phyloP scores from a whole-genome alignment of 441 rosid species.

The Jatropha podagrica region DNA sequence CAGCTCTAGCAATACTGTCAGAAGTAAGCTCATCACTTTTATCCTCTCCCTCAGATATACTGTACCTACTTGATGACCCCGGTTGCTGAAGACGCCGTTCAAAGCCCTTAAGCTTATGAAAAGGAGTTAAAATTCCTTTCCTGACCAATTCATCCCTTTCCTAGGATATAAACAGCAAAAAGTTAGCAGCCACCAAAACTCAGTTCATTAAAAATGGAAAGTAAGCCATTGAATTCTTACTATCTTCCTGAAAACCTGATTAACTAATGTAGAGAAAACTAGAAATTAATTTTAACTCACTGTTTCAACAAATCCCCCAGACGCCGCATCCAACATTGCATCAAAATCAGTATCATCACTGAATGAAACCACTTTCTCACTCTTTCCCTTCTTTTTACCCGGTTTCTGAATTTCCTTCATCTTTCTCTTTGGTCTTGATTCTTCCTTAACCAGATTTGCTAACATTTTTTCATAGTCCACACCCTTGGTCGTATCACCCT shows the following conservation, averaged over 20 bases:
- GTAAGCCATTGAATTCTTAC: conserved; percentile 8
- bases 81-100: conserved; percentile 83
- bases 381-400: conserved; percentile 46
- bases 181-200: conserved; percentile 10
- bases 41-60: conserved; percentile 42
- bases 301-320: conserved; percentile 91
- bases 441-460: conserved; percentile 63
- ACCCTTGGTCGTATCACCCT: conserved; percentile 34
- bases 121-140: conserved; percentile 94
- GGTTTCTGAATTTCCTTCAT: conserved; percentile 43
- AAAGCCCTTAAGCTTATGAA: conserved; percentile 89
- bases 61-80: conserved; percentile 38
- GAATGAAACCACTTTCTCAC: conserved; percentile 57
- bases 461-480: conserved; percentile 39
- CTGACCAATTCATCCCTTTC: conserved; percentile 97
- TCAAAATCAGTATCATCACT: conserved; percentile 86
- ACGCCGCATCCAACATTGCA: conserved; percentile 75
- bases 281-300: conserved; percentile 40
- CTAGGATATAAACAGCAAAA: conserved; percentile 45
- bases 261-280: conserved; percentile 8
- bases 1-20: conserved; percentile 59
- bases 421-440: conserved; percentile 52
- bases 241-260: conserved; percentile 16
- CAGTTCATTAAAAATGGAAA: conserved; percentile 13
- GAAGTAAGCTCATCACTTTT: conserved; percentile 45